These are phyloP conservation scores for Erigeron philadelphicus DNA, from an alignment of 140 eudicot genomes.

Conservation along the genomic window DNA sequence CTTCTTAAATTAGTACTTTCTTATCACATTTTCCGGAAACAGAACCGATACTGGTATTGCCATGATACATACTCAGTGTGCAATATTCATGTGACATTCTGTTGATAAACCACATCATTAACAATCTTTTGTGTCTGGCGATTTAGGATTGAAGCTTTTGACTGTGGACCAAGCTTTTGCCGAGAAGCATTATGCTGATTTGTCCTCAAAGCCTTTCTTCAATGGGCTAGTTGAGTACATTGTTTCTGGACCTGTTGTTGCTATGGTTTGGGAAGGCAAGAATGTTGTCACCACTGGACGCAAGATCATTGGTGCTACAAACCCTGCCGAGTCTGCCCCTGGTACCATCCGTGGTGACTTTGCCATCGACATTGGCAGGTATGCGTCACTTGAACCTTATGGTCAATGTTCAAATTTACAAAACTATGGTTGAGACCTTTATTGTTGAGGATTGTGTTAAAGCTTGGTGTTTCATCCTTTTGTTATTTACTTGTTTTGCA, in stretches of 20 bases:
- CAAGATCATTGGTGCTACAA: constrained; percentile 89
- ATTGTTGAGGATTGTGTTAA: background rate
- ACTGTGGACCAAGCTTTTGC: constrained; percentile 82
- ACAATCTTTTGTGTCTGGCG: background rate
- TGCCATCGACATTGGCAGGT: constrained; percentile 95
- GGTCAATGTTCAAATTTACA: background rate
- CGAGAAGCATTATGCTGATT: constrained; percentile 89
- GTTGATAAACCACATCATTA: background rate
- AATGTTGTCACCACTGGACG: constrained; percentile 77
- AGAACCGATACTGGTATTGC: no score
- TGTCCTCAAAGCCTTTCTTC: constrained; percentile 87
- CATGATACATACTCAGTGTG: background rate
- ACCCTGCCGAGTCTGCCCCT: constrained; percentile 87
- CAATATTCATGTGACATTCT: background rate
- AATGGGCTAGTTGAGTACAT: constrained; percentile 83
- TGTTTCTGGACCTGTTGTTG: constrained; percentile 89
- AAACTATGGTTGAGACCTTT: background rate
- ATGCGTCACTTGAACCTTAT: background rate
- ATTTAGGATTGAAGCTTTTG: constrained; percentile 63
- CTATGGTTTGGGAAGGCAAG: constrained; percentile 98
- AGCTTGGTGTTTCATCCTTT: background rate
- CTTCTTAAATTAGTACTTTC: no score
- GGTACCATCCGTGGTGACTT: constrained; percentile 98
- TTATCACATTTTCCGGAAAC: no score
- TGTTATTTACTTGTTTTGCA: background rate